Base-by-base conservation (phyloP, 2,329 filamentous ascomycete species). In the Xylaria sp. region DNA sequence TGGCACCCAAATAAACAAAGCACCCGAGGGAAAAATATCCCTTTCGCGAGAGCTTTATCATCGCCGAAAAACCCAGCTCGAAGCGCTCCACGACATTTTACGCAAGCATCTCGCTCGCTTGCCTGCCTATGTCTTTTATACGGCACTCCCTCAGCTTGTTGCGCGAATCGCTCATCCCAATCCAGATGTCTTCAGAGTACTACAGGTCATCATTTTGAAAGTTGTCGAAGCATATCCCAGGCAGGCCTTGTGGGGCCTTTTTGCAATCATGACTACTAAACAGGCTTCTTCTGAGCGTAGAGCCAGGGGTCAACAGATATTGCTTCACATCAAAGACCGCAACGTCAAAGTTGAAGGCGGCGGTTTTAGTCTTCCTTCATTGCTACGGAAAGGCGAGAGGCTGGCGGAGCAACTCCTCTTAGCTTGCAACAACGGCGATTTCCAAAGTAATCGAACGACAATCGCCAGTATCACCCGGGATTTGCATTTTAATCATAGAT, bases 161-260 rank as follows among this genome's bases (percentile, higher is more conserved):
- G 96, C 95, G n/a, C 90, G 96, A 36, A 97, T 99, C 74, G 93
- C 92, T 53, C 96, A 99, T 80, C 89, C 91, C 0, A 93, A 97
- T 77, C 80, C 80, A 4, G 87, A 89, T 1, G 93, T 97, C 1
- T 97, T 93, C 80, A 88, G 90, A 66, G 83, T 92, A 10, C 82
- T 99, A 7, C 88, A 90, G 61, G 86, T 86, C 39, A 95, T 98
- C 72, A 94, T 99, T 63, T 83, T 91, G 68, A 95, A 93, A 77
- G 93, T 97, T n/a, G 90, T 97, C 9, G 86, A 89, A 48, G 85
- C 89, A n/a, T 92, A 97, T 78, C 95, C 96, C 0, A 93, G 93
- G 68, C 96, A 99, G 79, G 91, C 94, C 0, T 80, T 98, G 30
- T 99, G 96, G 97, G 92, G 91, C 75, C 82, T 99, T 41, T 87